Base-by-base conservation (phyloP, 768 basidiomycete genomes). In the Lentinula aciculospora region DNA sequence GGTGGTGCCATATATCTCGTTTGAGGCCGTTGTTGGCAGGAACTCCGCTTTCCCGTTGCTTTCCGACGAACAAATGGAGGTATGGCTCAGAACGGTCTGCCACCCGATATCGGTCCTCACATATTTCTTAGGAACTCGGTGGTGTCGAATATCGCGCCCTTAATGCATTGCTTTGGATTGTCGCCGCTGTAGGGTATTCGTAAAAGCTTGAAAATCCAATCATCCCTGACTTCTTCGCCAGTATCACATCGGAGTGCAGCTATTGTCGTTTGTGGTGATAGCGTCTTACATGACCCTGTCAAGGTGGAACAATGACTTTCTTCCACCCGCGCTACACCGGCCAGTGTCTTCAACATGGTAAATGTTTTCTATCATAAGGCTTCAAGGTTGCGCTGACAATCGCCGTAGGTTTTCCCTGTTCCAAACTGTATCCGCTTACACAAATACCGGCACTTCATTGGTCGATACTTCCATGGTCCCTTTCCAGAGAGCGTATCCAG, bases 61-160 rank as follows among this genome's bases (percentile, higher is more conserved):
- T 54, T 90, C 86, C 0, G 77, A 81, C 19, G 92, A 94, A 47
- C 89, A 98, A 65, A 74, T 91, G 63, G 94, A 96, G 32, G 51
- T 53, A 39, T 53, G 34, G 6, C 3, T n/a, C 8, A 13, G 4
- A 21, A 21, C 9, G 3, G 21, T 12, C 36, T 0, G 19, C 34
- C 25, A 4, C n/a, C n/a, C 15, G 12, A 19, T 39, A 37, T n/a
- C 21, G 19, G 13, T n/a, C n/a, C 3, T 53, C 12, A 37, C 6
- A 17, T n/a, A 27, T 29, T 37, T 2, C 2, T 7, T 27, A 53
- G 62, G 93, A 97, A 68, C 73, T 98, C 4, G 94, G 94, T 3
- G 95, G 96, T 19, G 88, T 97, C 6, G 96, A 99, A 68, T 98
- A 91, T 66, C 81, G 94, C 9, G 90, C 89, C 12, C 72, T 97